phyloP scores from a whole-genome alignment of 2,329 filamentous ascomycete species.

The Pyrenophora seminiperda region DNA sequence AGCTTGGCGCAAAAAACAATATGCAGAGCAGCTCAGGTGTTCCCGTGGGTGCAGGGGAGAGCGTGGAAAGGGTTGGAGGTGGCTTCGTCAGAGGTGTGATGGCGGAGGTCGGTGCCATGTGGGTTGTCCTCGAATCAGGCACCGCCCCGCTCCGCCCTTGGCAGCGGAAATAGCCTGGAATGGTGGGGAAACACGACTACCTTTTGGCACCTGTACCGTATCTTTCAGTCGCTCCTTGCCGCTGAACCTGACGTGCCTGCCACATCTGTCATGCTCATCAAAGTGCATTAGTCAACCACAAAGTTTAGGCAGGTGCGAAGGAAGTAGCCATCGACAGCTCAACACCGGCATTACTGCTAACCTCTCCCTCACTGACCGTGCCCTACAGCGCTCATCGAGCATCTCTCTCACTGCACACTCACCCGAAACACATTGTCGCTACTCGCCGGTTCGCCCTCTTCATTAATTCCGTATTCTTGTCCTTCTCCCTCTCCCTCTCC shows the following conservation, averaged over 20 bases:
- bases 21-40: constrained; percentile 29
- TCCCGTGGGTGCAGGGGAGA: constrained; percentile 23
- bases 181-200: constrained; percentile 20
- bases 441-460: constrained; percentile 17
- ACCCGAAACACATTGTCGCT: constrained; percentile 14
- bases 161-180: constrained; percentile 27
- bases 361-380: constrained; percentile 19
- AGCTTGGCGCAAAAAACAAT: constrained; percentile 21
- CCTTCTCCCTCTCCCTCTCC: constrained; percentile 13
- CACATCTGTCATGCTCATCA: constrained; percentile 4
- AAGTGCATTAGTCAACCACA: constrained; percentile 5
- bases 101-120: constrained; percentile 35
- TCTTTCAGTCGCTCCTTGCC: constrained; percentile 18
- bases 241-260: constrained; percentile 8
- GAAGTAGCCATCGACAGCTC: constrained; percentile 34
- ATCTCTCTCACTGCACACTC: constrained; percentile 30
- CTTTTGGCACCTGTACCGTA: too few relatives aligned
- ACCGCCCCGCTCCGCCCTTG: constrained; percentile 37
- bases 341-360: constrained; percentile 24
- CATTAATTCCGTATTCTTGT: constrained; percentile 34
- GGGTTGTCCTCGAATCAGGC: constrained; percentile 33
- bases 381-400: constrained; percentile 27
- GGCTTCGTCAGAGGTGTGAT: constrained; percentile 41
- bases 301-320: constrained; percentile 15
- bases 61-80: constrained; percentile 30